Percentiles rank a stretch among this genome's conserved stretches.
phyloP scores from a whole-genome alignment of 345 rosid genomes.

The Bruguiera parviflora region DNA sequence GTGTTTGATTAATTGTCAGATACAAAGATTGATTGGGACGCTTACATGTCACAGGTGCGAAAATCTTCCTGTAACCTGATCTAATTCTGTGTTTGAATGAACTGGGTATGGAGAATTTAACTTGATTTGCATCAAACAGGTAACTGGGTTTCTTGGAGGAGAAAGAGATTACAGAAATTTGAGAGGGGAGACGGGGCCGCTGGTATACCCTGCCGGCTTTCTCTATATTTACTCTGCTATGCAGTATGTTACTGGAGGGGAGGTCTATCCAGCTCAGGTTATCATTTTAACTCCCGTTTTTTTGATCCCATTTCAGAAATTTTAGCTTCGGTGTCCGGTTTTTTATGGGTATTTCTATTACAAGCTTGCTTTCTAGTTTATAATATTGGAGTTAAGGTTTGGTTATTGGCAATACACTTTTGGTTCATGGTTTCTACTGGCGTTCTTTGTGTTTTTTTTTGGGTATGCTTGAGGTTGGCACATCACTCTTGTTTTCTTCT shows the following conservation, averaged over 20 bases:
- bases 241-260: conserved; percentile 64
- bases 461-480: background rate
- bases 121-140: conserved; percentile 37
- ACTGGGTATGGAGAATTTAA: conserved; percentile 10
- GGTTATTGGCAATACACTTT: background rate
- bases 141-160: conserved; percentile 83
- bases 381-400: background rate
- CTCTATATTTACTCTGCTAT: conserved; percentile 82
- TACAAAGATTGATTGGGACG: conserved; percentile 99
- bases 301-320: too few species aligned
- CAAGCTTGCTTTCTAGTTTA: background rate
- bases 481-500: background rate
- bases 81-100: conserved; percentile 7
- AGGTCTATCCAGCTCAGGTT: conserved; percentile 82
- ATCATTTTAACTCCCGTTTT: too few species aligned
- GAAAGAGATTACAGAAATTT: conserved; percentile 79
- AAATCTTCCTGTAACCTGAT: background rate
- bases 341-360: background rate
- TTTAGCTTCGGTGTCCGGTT: too few species aligned
- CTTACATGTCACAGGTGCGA: conserved; percentile 91
- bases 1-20: conserved; percentile 38
- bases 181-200: conserved; percentile 94
- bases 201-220: conserved; percentile 96
- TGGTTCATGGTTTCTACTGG: background rate
- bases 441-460: background rate